phyloP scores from a whole-genome alignment of 495 filamentous ascomycete genomes.

The Neurospora discreta region DNA sequence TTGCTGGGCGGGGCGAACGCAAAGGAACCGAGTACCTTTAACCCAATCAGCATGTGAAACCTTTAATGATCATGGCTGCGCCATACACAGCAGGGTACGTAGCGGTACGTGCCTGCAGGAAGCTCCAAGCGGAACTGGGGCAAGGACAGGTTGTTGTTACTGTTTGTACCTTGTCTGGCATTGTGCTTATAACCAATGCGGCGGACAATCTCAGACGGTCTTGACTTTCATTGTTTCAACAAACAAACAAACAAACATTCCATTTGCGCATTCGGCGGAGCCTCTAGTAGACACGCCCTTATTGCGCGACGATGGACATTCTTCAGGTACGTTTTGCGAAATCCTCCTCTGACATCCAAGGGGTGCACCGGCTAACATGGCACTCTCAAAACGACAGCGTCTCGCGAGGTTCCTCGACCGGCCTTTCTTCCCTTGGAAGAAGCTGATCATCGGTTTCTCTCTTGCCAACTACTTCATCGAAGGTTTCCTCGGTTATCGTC shows the following conservation, averaged over 20 bases:
- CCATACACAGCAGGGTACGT: neutral
- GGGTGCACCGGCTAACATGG: neutral
- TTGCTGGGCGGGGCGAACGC: neutral
- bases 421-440: slow-evolving; percentile 94
- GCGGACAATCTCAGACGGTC: neutral
- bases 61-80: neutral
- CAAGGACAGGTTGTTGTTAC: neutral
- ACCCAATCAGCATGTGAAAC: neutral
- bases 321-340: slow-evolving; percentile 33
- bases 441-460: slow-evolving; percentile 85
- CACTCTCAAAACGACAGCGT: slow-evolving; percentile 42
- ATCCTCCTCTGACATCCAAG: neutral
- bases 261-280: slow-evolving; percentile 4
- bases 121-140: neutral
- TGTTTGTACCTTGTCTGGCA: neutral
- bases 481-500: slow-evolving; percentile 69
- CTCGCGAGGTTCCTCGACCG: slow-evolving; percentile 80
- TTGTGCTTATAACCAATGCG: neutral
- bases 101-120: neutral
- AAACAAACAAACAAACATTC: slow-evolving; percentile 10
- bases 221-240: slow-evolving; percentile 1
- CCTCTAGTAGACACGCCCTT: slow-evolving; percentile 8
- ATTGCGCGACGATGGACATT: slow-evolving; percentile 32
- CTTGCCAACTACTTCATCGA: slow-evolving; percentile 82
- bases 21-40: neutral